Base-by-base conservation (phyloP, 2,329 filamentous ascomycete species). In the Microcera coccophila region DNA sequence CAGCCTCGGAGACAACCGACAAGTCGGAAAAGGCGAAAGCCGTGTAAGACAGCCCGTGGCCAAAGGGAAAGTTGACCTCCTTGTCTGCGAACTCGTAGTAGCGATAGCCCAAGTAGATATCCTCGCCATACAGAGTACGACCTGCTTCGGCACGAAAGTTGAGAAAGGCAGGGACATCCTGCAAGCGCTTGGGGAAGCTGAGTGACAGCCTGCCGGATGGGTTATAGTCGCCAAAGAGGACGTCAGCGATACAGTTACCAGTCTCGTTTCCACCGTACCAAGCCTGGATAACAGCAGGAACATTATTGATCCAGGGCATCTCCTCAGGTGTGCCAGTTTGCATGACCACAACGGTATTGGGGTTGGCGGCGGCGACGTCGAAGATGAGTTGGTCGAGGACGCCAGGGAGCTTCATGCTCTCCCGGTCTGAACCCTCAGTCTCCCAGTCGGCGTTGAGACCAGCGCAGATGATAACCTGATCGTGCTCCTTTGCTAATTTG, bases 261-360 rank as follows among this genome's bases (percentile, higher is more conserved):
- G 84, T 85, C 68, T 93, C 87, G 57, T 93, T 88, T n/a, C 88
- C 87, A 47, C 87, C 85, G 57, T 90, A 93, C 86, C 87, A 93
- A 7, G 86, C 86, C 57, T 91, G 85, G 1, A 90, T 60, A 2
- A 90, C 69, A 2, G 81, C 78, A 7, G 66, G 62, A 2, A 78
- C 76, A 22, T 73, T 64, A 14, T 69, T 60, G 1, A 78, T 70
- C 83, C 83, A 87, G 1, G 84, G 83, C 82, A 89, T 84, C 41
- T 76, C 73, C 18, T 87, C 76, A 0, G 87, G 86, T 0, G 85
- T 88, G 26, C 87, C 87, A 0, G 84, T 87, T 55, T 90, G 87
- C 59, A 87, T 81, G 2, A 90, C 82, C 2, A 93, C 79, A 1
- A 81, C 79, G 1, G 84, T 83, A 42, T 82, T 82, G 3, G 81